These are phyloP conservation scores for Leptodermis oblonga DNA, from an alignment of 257 asterid genomes.

Conservation along the genomic window DNA sequence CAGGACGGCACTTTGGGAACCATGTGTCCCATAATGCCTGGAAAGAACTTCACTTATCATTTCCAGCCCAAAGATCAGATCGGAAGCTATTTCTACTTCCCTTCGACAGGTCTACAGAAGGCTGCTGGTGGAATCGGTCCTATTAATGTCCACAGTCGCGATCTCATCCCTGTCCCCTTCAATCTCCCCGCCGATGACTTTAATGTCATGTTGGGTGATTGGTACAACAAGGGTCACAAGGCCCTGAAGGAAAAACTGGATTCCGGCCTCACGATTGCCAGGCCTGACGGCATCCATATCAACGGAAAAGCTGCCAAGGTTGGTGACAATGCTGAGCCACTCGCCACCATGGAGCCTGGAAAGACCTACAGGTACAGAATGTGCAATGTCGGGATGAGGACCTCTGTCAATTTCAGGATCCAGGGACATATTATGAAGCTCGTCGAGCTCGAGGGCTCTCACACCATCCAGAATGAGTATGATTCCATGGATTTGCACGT, in stretches of 20 bases:
- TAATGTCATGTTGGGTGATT: slow-evolving; percentile 40
- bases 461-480: slow-evolving; percentile 39
- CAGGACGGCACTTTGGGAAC: slow-evolving; percentile 50
- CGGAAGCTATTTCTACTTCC: slow-evolving; percentile 46
- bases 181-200: slow-evolving; percentile 34
- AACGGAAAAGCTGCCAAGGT: slow-evolving; percentile 37
- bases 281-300: slow-evolving; percentile 47
- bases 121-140: slow-evolving; percentile 48
- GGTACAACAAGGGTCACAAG: slow-evolving; percentile 56
- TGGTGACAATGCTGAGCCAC: slow-evolving; percentile 26
- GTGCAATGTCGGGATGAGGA: slow-evolving; percentile 45
- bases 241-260: slow-evolving; percentile 31
- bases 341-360: slow-evolving; percentile 41
- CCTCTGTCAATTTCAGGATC: slow-evolving; percentile 41
- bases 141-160: slow-evolving; percentile 40
- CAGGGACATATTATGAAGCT: slow-evolving; percentile 44
- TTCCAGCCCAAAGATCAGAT: slow-evolving; percentile 60
- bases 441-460: slow-evolving; percentile 51
- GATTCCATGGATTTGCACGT: slow-evolving; percentile 49
- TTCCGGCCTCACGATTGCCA: slow-evolving; percentile 32
- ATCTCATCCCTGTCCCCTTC: slow-evolving; percentile 50
- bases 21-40: slow-evolving; percentile 50
- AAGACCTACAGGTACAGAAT: slow-evolving; percentile 48
- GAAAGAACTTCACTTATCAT: slow-evolving; percentile 37
- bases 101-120: slow-evolving; percentile 35